A percentile compares a stretch with the other conserved stretches of the same genome.
These are phyloP conservation scores for Colletotrichum falcatum DNA, from an alignment of 2,329 filamentous ascomycete genomes.

Conservation along the genomic window DNA sequence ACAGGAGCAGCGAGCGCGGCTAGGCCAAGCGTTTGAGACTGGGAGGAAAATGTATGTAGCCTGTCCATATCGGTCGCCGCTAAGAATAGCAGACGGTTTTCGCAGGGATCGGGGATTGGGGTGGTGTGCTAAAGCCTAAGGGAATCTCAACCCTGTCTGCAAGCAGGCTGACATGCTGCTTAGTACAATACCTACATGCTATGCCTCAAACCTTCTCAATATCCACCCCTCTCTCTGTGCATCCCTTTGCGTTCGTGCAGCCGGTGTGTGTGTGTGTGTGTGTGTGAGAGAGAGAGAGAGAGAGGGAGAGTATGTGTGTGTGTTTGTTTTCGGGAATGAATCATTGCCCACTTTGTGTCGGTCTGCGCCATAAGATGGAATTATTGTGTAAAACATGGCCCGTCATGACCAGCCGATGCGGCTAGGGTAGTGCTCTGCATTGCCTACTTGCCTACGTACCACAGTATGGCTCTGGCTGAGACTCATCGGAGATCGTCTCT, in stretches of 20 bases:
- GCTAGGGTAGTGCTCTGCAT: background rate
- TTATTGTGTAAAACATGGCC: conserved; percentile 2
- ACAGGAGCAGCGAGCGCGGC: conserved; percentile 20
- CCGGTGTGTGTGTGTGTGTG: too few species aligned
- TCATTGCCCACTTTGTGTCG: conserved; percentile 23
- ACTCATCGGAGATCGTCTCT: conserved; percentile 9
- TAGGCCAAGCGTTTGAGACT: conserved; percentile 21
- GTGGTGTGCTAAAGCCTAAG: background rate
- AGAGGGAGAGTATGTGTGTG: too few species aligned
- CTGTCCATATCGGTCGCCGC: conserved; percentile 15
- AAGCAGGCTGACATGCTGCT: conserved; percentile 31
- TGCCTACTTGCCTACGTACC: background rate
- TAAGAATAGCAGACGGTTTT: conserved; percentile 32
- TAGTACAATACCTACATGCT: background rate
- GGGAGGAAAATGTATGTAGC: conserved; percentile 24
- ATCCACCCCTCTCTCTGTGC: conserved; percentile 8
- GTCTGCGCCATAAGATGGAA: conserved; percentile 32
- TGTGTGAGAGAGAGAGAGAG: background rate
- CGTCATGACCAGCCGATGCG: background rate
- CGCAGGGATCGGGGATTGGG: background rate
- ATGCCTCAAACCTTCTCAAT: background rate
- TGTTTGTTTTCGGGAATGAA: conserved; percentile 6
- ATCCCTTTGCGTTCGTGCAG: conserved; percentile 4
- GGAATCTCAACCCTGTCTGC: conserved; percentile 12
- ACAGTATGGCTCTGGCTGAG: background rate